Evolutionary conservation across 192 early-diverging fungal species (phyloP).

Genomic region (Gryganskiella cystojenkinii): DNA sequence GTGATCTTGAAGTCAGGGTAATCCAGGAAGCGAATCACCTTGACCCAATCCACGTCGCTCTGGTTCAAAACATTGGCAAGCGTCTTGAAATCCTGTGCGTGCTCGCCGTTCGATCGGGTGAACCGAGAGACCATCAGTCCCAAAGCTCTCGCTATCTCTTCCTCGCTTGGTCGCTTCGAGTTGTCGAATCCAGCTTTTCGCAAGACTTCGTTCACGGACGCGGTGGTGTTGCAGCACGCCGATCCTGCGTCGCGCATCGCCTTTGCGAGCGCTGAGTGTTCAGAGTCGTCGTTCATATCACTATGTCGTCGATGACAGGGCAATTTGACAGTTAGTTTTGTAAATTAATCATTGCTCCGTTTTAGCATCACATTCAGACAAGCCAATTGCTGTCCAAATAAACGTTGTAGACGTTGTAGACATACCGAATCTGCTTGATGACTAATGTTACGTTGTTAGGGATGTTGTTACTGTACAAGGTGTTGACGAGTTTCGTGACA

Average conservation of each 20-base stretch:
- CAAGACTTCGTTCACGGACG: slow-evolving; percentile 56
- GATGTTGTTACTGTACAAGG: slow-evolving; percentile 48
- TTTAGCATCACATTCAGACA: not conserved
- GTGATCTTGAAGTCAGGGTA: slow-evolving; percentile 67
- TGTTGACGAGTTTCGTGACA: slow-evolving; percentile 31
- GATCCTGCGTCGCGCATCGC: slow-evolving; percentile 63
- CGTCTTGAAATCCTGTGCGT: slow-evolving; percentile 71
- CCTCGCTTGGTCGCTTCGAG: slow-evolving; percentile 48
- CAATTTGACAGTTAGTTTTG: not conserved
- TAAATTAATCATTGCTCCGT: not conserved
- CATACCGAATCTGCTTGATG: slow-evolving; percentile 47
- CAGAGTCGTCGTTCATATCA: slow-evolving; percentile 44
- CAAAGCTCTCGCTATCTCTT: slow-evolving; percentile 68
- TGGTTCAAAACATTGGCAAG: slow-evolving; percentile 67
- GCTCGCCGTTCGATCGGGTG: slow-evolving; percentile 47
- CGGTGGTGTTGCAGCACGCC: slow-evolving; percentile 55
- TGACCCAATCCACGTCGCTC: slow-evolving; percentile 66
- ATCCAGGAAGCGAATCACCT: slow-evolving; percentile 71
- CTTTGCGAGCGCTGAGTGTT: slow-evolving; percentile 48
- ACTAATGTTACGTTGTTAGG: slow-evolving; percentile 12
- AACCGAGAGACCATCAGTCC: slow-evolving; percentile 69
- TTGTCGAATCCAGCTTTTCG: slow-evolving; percentile 50
- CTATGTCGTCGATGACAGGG: slow-evolving; percentile 9
- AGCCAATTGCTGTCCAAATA: too few species aligned
- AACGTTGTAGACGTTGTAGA: not conserved